A percentile compares a stretch with the other conserved stretches of the same genome.
These are phyloP conservation scores for Diaporthe citri DNA, from an alignment of 2,329 filamentous ascomycete species.

Conservation along the genomic window DNA sequence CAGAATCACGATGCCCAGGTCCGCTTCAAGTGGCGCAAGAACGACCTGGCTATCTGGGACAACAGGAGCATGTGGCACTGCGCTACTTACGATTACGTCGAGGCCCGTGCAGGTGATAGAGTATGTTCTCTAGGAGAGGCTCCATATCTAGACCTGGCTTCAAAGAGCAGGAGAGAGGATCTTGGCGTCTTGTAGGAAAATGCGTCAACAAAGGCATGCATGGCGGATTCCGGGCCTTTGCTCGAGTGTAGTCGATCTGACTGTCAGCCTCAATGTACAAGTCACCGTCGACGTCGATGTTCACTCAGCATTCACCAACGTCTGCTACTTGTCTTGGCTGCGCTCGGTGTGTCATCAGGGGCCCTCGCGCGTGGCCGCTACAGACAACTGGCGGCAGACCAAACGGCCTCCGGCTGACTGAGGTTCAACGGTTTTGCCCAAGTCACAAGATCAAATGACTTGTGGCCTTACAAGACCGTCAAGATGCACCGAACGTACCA, in stretches of 20 bases:
- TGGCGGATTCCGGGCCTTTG: not conserved
- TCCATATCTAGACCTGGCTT: conserved; percentile 55
- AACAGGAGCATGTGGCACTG: conserved; percentile 66
- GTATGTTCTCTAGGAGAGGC: conserved; percentile 58
- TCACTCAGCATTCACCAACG: not conserved
- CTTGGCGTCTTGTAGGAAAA: conserved; percentile 42
- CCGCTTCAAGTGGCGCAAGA: conserved; percentile 64
- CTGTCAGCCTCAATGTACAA: not conserved
- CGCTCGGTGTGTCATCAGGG: not conserved
- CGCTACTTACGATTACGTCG: conserved; percentile 72
- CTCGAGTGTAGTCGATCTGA: not conserved
- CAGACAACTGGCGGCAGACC: not conserved
- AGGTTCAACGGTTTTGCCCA: not conserved
- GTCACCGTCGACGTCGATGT: not conserved
- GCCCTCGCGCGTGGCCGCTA: not conserved
- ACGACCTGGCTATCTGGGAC: conserved; percentile 75
- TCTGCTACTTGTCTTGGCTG: not conserved
- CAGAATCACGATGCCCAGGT: conserved; percentile 71
- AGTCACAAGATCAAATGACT: not conserved
- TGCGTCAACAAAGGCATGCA: not conserved
- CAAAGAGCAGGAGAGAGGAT: conserved; percentile 54
- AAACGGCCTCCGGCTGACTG: not conserved
- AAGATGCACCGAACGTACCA: not conserved
- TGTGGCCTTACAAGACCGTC: not conserved
- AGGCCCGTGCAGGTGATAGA: conserved; percentile 56